Conservation (phyloP, 129 eudicot genomes). For the Artemisia tridentata region DNA sequence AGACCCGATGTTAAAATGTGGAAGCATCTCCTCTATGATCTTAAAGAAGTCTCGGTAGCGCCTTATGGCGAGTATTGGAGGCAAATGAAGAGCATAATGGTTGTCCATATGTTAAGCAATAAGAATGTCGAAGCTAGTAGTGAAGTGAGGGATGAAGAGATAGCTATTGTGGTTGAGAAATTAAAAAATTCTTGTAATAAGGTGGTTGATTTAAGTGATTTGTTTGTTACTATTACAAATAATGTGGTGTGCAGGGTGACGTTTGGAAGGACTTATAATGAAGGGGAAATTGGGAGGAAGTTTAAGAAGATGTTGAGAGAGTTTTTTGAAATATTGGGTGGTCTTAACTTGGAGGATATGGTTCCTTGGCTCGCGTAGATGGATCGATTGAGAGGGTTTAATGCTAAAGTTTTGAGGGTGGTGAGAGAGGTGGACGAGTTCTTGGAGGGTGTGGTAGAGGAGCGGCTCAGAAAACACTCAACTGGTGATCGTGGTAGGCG, state of each 20-base stretch:
- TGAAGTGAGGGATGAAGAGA: slow-evolving; percentile 49
- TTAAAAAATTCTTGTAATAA: slow-evolving; percentile 17
- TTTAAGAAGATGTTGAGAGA: slow-evolving; percentile 44
- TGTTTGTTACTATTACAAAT: slow-evolving; percentile 40
- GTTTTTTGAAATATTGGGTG: slow-evolving; percentile 44
- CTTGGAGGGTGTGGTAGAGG: slow-evolving; percentile 45
- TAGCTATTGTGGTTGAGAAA: slow-evolving; percentile 32
- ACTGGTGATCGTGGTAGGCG: slow-evolving; percentile 8
- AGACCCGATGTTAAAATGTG: slow-evolving; percentile 39
- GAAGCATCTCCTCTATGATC: slow-evolving; percentile 37
- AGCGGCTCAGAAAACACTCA: slow-evolving; percentile 24
- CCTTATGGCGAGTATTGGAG: slow-evolving; percentile 85
- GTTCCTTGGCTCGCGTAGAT: slow-evolving; percentile 52
- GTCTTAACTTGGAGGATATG: slow-evolving; percentile 36
- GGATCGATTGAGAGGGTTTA: slow-evolving; percentile 32
- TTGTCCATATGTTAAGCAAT: slow-evolving; percentile 54
- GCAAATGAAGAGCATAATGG: slow-evolving; percentile 52
- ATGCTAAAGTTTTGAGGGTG: slow-evolving; percentile 30
- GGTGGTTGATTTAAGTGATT: slow-evolving; percentile 49
- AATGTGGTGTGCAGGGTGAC: slow-evolving; percentile 60
- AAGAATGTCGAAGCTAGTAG: slow-evolving; percentile 50
- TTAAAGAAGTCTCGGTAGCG: slow-evolving; percentile 44
- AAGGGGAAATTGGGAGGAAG: slow-evolving; percentile 43
- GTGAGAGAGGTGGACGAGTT: slow-evolving; percentile 44
- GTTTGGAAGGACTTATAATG: slow-evolving; percentile 58